A percentile compares a stretch with the other conserved stretches of the same genome.
These are phyloP conservation scores for Calonectria pteridis DNA, from an alignment of 2,329 filamentous ascomycete genomes.

Conservation along the genomic window DNA sequence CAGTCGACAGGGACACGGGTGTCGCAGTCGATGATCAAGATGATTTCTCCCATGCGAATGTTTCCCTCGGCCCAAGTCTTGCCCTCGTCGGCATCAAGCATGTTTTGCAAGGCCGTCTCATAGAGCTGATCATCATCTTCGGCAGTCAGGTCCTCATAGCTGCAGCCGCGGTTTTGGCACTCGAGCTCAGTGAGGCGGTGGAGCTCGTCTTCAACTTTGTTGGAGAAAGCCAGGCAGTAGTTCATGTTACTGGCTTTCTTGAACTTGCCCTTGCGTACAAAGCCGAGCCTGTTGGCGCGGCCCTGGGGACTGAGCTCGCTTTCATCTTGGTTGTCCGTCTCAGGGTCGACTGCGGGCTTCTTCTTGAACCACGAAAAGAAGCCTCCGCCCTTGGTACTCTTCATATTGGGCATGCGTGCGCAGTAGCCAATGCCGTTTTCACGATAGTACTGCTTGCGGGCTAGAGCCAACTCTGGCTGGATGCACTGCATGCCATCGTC, in stretches of 20 bases:
- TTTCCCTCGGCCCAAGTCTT: slow-evolving; percentile 69
- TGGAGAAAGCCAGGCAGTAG: slow-evolving; percentile 68
- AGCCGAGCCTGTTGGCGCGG: slow-evolving; percentile 57
- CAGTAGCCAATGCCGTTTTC: slow-evolving; percentile 71
- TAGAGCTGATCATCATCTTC: slow-evolving; percentile 61
- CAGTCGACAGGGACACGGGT: slow-evolving; percentile 74
- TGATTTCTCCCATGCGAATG: slow-evolving; percentile 68
- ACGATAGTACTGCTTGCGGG: slow-evolving; percentile 67
- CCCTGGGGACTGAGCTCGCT: slow-evolving; percentile 46
- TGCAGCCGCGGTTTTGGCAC: slow-evolving; percentile 34
- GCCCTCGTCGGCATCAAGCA: slow-evolving; percentile 62
- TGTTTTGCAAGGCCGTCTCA: slow-evolving; percentile 57
- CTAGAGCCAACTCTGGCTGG: slow-evolving; percentile 59
- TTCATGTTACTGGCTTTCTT: slow-evolving; percentile 80
- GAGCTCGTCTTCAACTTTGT: slow-evolving; percentile 67
- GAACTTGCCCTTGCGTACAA: slow-evolving; percentile 70
- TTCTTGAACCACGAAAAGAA: slow-evolving; percentile 55
- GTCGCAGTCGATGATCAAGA: slow-evolving; percentile 76
- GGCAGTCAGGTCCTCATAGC: slow-evolving; percentile 56
- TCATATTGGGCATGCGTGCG: slow-evolving; percentile 61
- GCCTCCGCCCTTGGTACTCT: slow-evolving; percentile 32
- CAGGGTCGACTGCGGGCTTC: slow-evolving; percentile 33
- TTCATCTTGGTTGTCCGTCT: slow-evolving; percentile 56
- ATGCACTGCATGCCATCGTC: slow-evolving; percentile 77
- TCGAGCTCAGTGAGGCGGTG: slow-evolving; percentile 39